A percentile compares a stretch with the other conserved stretches of the same genome.
These are phyloP conservation scores for Taxillus chinensis DNA, from an alignment of 164 flowering plant species.

Conservation along the genomic window DNA sequence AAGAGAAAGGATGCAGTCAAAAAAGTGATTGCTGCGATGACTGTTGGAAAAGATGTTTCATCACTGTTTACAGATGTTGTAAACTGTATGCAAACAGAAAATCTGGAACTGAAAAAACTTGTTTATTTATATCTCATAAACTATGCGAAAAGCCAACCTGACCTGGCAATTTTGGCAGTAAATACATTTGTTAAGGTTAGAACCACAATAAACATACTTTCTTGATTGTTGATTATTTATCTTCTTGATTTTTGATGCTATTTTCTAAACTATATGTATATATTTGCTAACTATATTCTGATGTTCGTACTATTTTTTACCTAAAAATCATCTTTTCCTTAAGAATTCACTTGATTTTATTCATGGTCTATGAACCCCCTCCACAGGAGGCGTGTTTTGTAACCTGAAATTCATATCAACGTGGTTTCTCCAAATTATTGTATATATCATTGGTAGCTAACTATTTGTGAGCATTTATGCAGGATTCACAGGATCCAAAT, in stretches of 20 bases:
- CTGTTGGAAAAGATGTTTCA: constrained; percentile 99
- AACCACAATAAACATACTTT: not conserved
- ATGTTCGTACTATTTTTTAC: too few relatives aligned
- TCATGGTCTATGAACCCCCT: too few relatives aligned
- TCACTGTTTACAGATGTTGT: constrained; percentile 96
- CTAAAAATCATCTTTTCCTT: too few relatives aligned
- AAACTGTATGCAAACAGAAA: constrained; percentile 99
- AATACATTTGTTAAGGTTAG: constrained; percentile 96
- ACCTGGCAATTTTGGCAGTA: constrained; percentile 96
- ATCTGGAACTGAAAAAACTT: constrained; percentile 95
- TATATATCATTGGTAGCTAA: too few relatives aligned
- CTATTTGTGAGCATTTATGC: constrained; percentile 14
- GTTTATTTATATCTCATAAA: constrained; percentile 95
- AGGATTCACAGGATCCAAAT: constrained; percentile 99
- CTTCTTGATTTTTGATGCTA: too few relatives aligned
- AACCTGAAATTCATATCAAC: too few relatives aligned
- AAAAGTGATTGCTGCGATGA: constrained; percentile 99
- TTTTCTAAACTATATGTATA: too few relatives aligned
- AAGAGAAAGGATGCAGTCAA: constrained; percentile 99
- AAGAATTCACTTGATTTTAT: too few relatives aligned
- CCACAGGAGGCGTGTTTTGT: too few relatives aligned
- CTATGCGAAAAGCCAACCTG: constrained; percentile 99
- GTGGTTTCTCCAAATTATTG: too few relatives aligned
- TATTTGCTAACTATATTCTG: too few relatives aligned
- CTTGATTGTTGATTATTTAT: not conserved